Evolutionary conservation across 1,284 basidiomycete genomes (phyloP).

Genomic region (Earliella scabrosa): DNA sequence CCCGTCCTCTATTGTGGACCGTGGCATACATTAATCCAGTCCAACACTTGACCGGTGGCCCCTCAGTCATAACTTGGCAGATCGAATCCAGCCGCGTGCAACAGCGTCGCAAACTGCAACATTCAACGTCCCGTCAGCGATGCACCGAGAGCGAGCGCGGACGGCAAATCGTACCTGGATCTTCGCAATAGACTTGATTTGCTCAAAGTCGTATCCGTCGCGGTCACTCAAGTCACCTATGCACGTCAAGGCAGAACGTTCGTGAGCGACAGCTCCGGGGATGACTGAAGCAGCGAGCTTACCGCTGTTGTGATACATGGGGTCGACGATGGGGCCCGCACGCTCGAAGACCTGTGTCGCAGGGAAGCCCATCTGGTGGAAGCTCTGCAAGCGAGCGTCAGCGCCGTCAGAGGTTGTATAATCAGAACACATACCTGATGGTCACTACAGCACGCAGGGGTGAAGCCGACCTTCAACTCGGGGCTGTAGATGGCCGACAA

Average conservation of each 20-base stretch:
- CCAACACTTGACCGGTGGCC: not conserved
- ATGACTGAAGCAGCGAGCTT: constrained; percentile 15
- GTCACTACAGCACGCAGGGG: constrained; percentile 85
- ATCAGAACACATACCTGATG: constrained; percentile 57
- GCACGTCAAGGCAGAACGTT: not conserved
- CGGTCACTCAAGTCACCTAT: constrained; percentile 77
- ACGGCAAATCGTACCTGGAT: constrained; percentile 62
- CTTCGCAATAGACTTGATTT: constrained; percentile 81
- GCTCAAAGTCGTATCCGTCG: constrained; percentile 79
- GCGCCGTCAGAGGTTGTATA: not conserved
- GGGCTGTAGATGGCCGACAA: constrained; percentile 80
- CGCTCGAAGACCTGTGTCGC: constrained; percentile 85
- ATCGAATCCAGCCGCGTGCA: constrained; percentile 17
- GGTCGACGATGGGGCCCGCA: constrained; percentile 81
- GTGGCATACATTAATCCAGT: too few relatives aligned
- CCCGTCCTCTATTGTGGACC: too few relatives aligned
- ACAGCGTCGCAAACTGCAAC: constrained; percentile 12
- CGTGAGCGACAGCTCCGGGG: not conserved
- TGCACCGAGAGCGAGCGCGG: not conserved
- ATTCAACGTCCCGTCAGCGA: not conserved
- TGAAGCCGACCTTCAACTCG: constrained; percentile 80
- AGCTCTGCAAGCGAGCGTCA: constrained; percentile 54
- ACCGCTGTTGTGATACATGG: constrained; percentile 87
- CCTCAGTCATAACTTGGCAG: not conserved
- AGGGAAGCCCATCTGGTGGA: constrained; percentile 82